Base-by-base conservation (phyloP, 2,329 filamentous ascomycete species). In the Ilyonectria mors-panacis region DNA sequence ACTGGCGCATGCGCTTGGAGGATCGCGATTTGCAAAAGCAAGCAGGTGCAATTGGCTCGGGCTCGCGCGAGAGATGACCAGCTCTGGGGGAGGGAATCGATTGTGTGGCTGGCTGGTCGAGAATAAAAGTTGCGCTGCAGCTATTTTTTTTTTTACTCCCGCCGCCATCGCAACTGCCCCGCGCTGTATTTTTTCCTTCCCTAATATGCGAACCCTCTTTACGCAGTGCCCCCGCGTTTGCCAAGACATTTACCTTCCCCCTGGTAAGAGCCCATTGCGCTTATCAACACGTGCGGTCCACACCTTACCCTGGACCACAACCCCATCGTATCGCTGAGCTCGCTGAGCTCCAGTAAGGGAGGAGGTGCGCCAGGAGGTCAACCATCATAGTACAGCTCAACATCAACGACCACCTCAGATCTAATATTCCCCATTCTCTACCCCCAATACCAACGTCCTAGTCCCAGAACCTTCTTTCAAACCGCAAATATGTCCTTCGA, bases 401-500 rank as follows among this genome's bases (percentile, higher is more conserved):
- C 44, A 45, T 57, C 44, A 37, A 35, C 57, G 19, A 8, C 45
- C 57, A 35, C 19, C 19, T n/a, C 45, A 53, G 33, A 21, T 19
- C n/a, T 21, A 10, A 23, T 47, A 26, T 19, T 13, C 37, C 37
- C 19, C 13, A 21, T 13, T 13, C 23, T 19, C 13, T 45, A 26
- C 17, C 47, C 15, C 17, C 26, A 7, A 62, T 30, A 47, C 54
- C n/a, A 58, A 10, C 47, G 21, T 17, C 35, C 17, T 26, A 26
- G 13, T 33, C 28, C 23, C 23, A 33, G 33, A 12, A 15, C 6
- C 9, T n/a, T n/a, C 15, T 39, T 9, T 21, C 45, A 59, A 23
- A 44, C 37, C 55, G 56, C 69, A 63, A 73, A 51, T 63, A 94
- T 94, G 92, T 93, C 93, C 59, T 92, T 94, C 83, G 92, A 94